A percentile compares a stretch with the other conserved stretches of the same genome.
These are phyloP conservation scores for Blumeria graminis DNA, from an alignment of 2,329 filamentous ascomycete genomes.

Conservation along the genomic window DNA sequence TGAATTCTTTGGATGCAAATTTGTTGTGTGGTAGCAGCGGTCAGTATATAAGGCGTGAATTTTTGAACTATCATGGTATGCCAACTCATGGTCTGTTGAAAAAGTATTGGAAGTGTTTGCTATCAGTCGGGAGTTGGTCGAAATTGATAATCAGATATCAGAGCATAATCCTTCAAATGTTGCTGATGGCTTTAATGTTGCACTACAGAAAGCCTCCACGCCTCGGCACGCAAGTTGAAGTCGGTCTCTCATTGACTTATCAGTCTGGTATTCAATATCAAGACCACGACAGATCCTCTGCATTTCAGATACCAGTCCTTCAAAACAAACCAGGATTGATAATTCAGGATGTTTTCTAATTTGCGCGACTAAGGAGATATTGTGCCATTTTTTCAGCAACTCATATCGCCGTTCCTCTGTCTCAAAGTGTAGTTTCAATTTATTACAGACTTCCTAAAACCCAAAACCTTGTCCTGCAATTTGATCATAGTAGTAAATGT, in stretches of 20 bases:
- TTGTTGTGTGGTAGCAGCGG: background rate
- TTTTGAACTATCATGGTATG: too few relatives aligned
- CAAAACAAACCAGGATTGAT: background rate
- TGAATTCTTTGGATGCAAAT: background rate
- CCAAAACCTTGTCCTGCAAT: background rate
- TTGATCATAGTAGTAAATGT: background rate
- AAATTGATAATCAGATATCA: background rate
- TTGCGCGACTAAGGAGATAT: background rate
- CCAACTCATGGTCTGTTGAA: too few relatives aligned
- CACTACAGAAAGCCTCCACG: background rate
- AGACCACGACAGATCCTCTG: background rate
- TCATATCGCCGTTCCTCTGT: background rate
- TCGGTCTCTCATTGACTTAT: background rate
- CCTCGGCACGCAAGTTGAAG: background rate
- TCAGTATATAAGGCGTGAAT: background rate
- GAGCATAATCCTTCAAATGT: background rate
- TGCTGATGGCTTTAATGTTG: background rate
- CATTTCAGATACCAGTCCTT: background rate
- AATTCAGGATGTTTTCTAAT: background rate
- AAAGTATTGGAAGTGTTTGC: too few relatives aligned
- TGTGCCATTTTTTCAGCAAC: background rate
- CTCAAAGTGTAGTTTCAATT: slow-evolving; percentile 1
- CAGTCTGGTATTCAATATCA: background rate
- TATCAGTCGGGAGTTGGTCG: background rate
- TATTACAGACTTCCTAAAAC: background rate